phyloP scores from a whole-genome alignment of 2,329 filamentous ascomycete genomes.

The Neopestalotiopsis rosae region DNA sequence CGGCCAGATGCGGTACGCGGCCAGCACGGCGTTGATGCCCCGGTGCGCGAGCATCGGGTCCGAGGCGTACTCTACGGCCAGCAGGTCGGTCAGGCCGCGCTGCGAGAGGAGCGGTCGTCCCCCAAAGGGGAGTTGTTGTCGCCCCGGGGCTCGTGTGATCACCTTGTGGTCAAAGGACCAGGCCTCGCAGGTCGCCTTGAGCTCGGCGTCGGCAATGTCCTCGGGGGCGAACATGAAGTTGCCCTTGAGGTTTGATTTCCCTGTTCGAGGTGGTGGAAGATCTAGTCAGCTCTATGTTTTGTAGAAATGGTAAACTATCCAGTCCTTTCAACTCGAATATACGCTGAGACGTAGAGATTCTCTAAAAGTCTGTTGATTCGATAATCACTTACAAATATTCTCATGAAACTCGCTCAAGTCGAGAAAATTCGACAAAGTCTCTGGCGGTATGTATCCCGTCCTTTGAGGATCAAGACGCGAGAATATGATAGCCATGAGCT shows the following conservation, averaged over 20 bases:
- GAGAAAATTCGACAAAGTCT: slow-evolving; percentile 25
- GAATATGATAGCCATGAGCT: slow-evolving; percentile 24
- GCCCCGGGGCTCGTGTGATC: slow-evolving; percentile 16
- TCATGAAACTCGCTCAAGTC: slow-evolving; percentile 22
- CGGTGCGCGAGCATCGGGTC: slow-evolving; percentile 19
- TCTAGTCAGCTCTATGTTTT: neutral
- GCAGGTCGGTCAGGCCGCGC: slow-evolving; percentile 23
- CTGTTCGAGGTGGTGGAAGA: slow-evolving; percentile 6
- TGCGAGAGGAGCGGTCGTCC: slow-evolving; percentile 25
- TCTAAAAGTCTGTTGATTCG: too few relatives aligned
- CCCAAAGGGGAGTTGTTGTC: slow-evolving; percentile 23
- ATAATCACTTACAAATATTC: slow-evolving; percentile 24
- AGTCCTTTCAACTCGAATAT: too few relatives aligned
- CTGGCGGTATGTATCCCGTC: slow-evolving; percentile 24
- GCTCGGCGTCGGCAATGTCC: slow-evolving; percentile 24
- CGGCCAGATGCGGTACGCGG: slow-evolving; percentile 18
- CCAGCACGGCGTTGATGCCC: slow-evolving; percentile 13
- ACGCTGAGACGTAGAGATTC: too few relatives aligned
- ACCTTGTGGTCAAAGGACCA: slow-evolving; percentile 26
- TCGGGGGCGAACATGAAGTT: slow-evolving; percentile 23
- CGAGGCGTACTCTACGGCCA: slow-evolving; percentile 23
- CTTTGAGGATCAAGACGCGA: slow-evolving; percentile 23
- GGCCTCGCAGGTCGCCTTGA: slow-evolving; percentile 26
- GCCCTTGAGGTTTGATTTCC: slow-evolving; percentile 23
- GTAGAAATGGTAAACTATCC: neutral